Base-by-base conservation (phyloP, 441 rosid genomes). In the Erysimum pusillum region DNA sequence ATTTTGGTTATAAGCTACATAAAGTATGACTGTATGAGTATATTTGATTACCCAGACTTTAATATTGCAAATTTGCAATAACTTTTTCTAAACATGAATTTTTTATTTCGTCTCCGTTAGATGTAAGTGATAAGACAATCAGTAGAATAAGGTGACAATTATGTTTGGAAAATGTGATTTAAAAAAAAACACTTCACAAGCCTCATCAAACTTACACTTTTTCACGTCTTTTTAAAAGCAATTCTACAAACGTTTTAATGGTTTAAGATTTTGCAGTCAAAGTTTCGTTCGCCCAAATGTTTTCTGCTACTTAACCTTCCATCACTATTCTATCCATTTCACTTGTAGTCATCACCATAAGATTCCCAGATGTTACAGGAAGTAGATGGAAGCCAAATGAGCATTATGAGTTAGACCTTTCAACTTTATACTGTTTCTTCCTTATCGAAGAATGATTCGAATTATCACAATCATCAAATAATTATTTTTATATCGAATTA, bases 391-490 rank as follows among this genome's bases (percentile, higher is more conserved):
- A 15, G 4, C 20, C 12, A 59, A 36, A 34, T 32, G 45, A 56
- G 42, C 22, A 12, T 18, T 42, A 14, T 49, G 79, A 67, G 42
- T 57, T 46, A 49, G 78, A 66, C 35, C 66, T 66, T 65, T 74
- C 69, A 66, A 48, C 49, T n/a, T 46, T 45, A 41, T 25, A 36
- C 51, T 49, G 35, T 28, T 39, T 67, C 13, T 66, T 32, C 36
- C 53, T 11, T 28, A 31, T 15, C 18, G 2, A 38, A 20, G 11
- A 31, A 35, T 15, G 22, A 36, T 46, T 45, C 41, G 73, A 72
- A 42, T 67, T 4, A 73, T 78, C 74, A 60, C 77, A 65, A 67
- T 67, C 77, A 67, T 63, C 65, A 73, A 57, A 72, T 67, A 28
- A 51, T 63, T 28, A 0, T 46, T 36, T 45, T 53, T 46, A 1